A percentile compares a stretch with the other conserved stretches of the same genome.
Conservation (phyloP, 345 rosid genomes). For the Atalantia buxifolia region DNA sequence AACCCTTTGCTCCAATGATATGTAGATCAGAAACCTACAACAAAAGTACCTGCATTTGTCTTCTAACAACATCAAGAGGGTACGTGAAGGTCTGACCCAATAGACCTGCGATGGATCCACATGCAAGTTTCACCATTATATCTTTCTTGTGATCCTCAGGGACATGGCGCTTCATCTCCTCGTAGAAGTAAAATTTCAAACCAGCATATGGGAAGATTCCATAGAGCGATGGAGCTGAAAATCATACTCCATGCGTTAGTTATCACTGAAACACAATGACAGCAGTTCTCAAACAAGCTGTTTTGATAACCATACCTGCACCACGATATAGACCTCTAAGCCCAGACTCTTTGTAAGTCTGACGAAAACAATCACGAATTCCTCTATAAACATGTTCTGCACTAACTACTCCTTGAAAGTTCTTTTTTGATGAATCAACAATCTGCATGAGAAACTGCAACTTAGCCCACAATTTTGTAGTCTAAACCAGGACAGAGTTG, state of each 20-base stretch:
- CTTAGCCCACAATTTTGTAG: neutral
- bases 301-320: slow-evolving; percentile 52
- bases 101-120: slow-evolving; percentile 88
- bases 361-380: slow-evolving; percentile 79
- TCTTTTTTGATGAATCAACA: slow-evolving; percentile 49
- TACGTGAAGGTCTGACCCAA: slow-evolving; percentile 94
- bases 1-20: neutral
- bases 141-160: slow-evolving; percentile 73
- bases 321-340: slow-evolving; percentile 87
- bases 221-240: slow-evolving; percentile 83
- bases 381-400: slow-evolving; percentile 58
- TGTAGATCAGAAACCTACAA: slow-evolving; percentile 1
- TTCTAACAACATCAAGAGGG: slow-evolving; percentile 95
- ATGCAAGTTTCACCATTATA: slow-evolving; percentile 63
- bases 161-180: slow-evolving; percentile 91
- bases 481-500: slow-evolving; percentile 1
- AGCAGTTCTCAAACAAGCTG: slow-evolving; percentile 13
- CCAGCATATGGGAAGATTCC: slow-evolving; percentile 99
- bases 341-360: slow-evolving; percentile 69
- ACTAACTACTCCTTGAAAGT: slow-evolving; percentile 30
- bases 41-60: slow-evolving; percentile 85
- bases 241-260: slow-evolving; percentile 6
- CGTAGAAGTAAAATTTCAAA: slow-evolving; percentile 90
- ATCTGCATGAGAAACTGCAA: slow-evolving; percentile 47
- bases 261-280: slow-evolving; percentile 2